Evolutionary conservation across 2,329 filamentous ascomycete genomes (phyloP).

Genomic region (Dactylella cylindrospora): DNA sequence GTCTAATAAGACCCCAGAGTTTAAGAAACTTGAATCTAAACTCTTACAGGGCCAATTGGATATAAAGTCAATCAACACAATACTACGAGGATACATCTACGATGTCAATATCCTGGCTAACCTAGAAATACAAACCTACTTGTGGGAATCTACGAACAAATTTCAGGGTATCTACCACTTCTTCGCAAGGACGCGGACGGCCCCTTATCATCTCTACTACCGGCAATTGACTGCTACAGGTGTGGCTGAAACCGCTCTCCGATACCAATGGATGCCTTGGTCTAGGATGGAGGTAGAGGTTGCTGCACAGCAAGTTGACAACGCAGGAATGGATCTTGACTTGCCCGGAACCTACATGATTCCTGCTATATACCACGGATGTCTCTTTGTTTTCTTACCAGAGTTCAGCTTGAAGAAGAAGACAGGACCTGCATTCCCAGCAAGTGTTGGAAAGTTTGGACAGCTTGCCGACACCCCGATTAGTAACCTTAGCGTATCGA

Average conservation of each 20-base stretch:
- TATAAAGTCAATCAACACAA: no score
- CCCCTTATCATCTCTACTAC: constrained; percentile 45
- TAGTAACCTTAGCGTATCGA: not conserved
- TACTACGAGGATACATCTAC: constrained; percentile 47
- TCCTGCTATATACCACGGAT: constrained; percentile 24
- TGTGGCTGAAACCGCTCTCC: not conserved
- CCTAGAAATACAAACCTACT: constrained; percentile 25
- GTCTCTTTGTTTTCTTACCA: constrained; percentile 46
- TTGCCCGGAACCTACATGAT: constrained; percentile 44
- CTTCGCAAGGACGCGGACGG: constrained; percentile 42
- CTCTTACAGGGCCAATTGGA: no score
- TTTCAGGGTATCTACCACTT: constrained; percentile 33
- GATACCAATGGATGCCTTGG: constrained; percentile 45
- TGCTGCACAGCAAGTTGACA: constrained; percentile 35
- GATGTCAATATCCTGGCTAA: constrained; percentile 26
- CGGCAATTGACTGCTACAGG: not conserved
- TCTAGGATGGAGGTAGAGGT: constrained; percentile 47
- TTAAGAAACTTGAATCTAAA: constrained; percentile 46
- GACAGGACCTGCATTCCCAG: not conserved
- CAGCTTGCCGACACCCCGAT: no score
- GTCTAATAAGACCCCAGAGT: constrained; percentile 50
- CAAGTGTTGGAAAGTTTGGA: no score
- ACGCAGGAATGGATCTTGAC: not conserved
- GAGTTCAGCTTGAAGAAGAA: constrained; percentile 35
- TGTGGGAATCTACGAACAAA: not conserved